A percentile compares a stretch with the other conserved stretches of the same genome.
Evolutionary conservation across 176 grass and related monocot genomes (phyloP).

Genomic region (Saccharum officinarum): DNA sequence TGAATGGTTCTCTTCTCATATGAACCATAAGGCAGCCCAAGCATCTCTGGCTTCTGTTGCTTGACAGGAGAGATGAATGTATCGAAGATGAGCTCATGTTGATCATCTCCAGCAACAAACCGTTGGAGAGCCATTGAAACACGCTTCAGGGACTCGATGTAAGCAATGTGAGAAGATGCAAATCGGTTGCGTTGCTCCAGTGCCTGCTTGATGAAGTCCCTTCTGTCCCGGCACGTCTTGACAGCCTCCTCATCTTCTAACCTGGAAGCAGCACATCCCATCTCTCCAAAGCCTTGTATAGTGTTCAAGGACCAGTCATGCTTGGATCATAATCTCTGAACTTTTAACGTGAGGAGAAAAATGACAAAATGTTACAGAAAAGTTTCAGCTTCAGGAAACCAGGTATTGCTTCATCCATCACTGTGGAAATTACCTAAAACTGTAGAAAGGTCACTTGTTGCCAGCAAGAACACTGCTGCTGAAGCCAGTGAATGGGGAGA

Average conservation of each 20-base stretch:
- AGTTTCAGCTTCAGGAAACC: constrained; percentile 23
- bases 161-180: constrained; percentile 74
- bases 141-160: constrained; percentile 78
- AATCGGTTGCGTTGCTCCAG: constrained; percentile 76
- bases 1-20: constrained; percentile 71
- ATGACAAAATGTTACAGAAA: background rate
- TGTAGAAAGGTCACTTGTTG: constrained; percentile 19
- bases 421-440: constrained; percentile 34
- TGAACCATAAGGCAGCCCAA: constrained; percentile 56
- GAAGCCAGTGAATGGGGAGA: background rate
- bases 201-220: constrained; percentile 92
- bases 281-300: constrained; percentile 61
- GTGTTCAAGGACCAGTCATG: constrained; percentile 70
- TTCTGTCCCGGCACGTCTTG: constrained; percentile 85
- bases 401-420: background rate
- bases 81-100: constrained; percentile 65
- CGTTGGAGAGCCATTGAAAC: constrained; percentile 72
- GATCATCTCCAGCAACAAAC: constrained; percentile 73
- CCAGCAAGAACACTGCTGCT: constrained; percentile 5
- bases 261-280: constrained; percentile 98
- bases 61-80: constrained; percentile 61
- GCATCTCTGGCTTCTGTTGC: constrained; percentile 61
- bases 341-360: background rate
- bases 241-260: constrained; percentile 97
- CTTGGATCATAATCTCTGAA: constrained; percentile 30